These are phyloP conservation scores for Trematosphaeria pertusa DNA, from an alignment of 2,329 filamentous ascomycete species.

Conservation along the genomic window DNA sequence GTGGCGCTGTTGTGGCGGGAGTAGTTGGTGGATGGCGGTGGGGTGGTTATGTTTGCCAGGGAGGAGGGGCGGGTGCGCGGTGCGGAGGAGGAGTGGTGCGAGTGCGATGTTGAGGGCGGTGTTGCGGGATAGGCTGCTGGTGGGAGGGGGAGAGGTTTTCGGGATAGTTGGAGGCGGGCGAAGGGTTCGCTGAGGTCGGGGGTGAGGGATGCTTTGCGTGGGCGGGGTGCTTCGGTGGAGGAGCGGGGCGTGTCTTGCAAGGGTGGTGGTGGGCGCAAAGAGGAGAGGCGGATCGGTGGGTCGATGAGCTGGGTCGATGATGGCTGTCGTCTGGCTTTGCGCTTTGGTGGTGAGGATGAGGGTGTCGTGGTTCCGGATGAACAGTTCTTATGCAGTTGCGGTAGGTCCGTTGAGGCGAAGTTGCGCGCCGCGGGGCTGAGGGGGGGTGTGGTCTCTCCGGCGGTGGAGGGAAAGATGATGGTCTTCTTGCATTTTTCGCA, in stretches of 20 bases:
- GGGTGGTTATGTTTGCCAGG: conserved; percentile 32
- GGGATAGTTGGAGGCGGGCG: conserved; percentile 35
- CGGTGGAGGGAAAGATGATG: conserved; percentile 25
- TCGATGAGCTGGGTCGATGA: conserved; percentile 30
- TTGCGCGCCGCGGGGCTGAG: conserved; percentile 31
- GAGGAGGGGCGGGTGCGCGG: conserved; percentile 26
- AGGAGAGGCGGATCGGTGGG: conserved; percentile 41
- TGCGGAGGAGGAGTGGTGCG: conserved; percentile 17
- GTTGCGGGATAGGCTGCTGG: conserved; percentile 29
- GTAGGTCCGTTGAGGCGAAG: conserved; percentile 30
- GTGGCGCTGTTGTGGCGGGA: conserved; percentile 38
- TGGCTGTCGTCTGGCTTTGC: conserved; percentile 24
- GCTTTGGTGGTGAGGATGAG: conserved; percentile 25
- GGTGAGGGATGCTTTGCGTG: conserved; percentile 38
- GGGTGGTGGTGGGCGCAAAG: conserved; percentile 30
- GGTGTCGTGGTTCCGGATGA: conserved; percentile 17
- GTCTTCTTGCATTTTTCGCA: conserved; percentile 42
- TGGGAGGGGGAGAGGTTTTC: conserved; percentile 26
- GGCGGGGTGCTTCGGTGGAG: conserved; percentile 16
- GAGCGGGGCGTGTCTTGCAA: conserved; percentile 10
- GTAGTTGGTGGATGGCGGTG: conserved; percentile 16
- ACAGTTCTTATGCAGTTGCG: conserved; percentile 25
- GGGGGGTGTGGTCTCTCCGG: conserved; percentile 36
- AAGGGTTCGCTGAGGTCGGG: conserved; percentile 40
- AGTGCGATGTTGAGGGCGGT: conserved; percentile 31